phyloP scores from a whole-genome alignment of 805 yeast genomes.

The Cyberlindnera euphorbiiphila region DNA sequence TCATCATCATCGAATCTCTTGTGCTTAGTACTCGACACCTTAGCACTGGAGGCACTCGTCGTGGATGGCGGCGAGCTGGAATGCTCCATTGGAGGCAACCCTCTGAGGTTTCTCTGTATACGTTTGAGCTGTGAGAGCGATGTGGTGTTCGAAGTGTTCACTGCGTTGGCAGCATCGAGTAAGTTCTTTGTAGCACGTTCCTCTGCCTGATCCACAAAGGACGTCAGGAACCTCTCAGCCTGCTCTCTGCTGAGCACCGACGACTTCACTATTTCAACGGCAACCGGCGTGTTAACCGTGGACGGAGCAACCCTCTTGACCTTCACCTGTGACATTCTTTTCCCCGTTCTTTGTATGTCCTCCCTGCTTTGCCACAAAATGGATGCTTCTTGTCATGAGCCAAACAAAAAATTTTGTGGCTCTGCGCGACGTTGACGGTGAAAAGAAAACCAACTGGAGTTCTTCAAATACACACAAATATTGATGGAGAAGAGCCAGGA shows the following conservation, averaged over 20 bases:
- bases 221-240: conserved; percentile 44
- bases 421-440: too few relatives aligned
- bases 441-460: too few relatives aligned
- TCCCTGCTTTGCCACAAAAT: too few relatives aligned
- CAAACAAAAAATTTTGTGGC: conserved; percentile 8
- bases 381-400: too few relatives aligned
- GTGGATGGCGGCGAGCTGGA: conserved; percentile 12
- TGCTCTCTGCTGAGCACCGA: conserved; percentile 33
- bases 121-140: conserved; percentile 59
- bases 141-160: conserved; percentile 24
- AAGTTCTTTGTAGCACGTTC: conserved; percentile 17
- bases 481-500: neutral
- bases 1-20: conserved; percentile 21
- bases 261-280: conserved; percentile 17
- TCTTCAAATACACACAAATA: too few relatives aligned
- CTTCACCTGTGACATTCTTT: conserved; percentile 12
- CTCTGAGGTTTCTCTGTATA: conserved; percentile 73
- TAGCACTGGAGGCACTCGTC: neutral
- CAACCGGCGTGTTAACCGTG: conserved; percentile 27
- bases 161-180: conserved; percentile 21
- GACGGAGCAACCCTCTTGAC: conserved; percentile 22
- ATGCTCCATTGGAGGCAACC: conserved; percentile 59
- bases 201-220: conserved; percentile 35
- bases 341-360: too few relatives aligned
- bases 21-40: conserved; percentile 16